These are phyloP conservation scores for Rubia tinctorum DNA, from an alignment of 305 asterid genomes.

Conservation along the genomic window DNA sequence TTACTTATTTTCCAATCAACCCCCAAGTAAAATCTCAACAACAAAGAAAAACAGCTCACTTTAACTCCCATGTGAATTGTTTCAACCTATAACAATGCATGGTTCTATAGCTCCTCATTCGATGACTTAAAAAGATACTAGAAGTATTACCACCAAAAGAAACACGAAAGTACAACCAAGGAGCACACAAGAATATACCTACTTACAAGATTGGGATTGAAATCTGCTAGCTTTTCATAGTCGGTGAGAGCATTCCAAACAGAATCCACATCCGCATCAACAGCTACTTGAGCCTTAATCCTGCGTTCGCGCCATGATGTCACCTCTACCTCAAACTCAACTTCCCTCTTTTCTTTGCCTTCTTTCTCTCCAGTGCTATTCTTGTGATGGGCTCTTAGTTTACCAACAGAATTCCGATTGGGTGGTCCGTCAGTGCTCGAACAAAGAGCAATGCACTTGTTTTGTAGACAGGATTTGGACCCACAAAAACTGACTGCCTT, in stretches of 20 bases:
- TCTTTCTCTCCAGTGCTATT: constrained; percentile 16
- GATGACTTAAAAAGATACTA: neutral
- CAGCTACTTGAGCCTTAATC: constrained; percentile 65
- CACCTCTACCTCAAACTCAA: constrained; percentile 74
- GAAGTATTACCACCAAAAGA: neutral
- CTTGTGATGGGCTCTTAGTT: constrained; percentile 26
- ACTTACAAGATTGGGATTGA: constrained; percentile 85
- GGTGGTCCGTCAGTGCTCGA: constrained; percentile 40
- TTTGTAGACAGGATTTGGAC: constrained; percentile 15
- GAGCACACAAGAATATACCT: constrained; percentile 41
- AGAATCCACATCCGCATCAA: constrained; percentile 63
- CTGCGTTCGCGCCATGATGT: constrained; percentile 89
- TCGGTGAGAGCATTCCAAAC: constrained; percentile 91
- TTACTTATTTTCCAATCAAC: neutral
- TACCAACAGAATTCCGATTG: constrained; percentile 35
- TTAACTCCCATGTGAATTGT: too few species aligned
- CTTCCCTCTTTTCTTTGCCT: constrained; percentile 45
- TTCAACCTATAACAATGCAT: neutral
- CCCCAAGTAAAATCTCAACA: neutral
- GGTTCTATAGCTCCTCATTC: neutral
- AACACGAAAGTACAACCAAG: constrained; percentile 1
- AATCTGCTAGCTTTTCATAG: constrained; percentile 94
- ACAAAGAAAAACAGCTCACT: neutral
- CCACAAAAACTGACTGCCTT: constrained; percentile 10
- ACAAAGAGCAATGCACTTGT: constrained; percentile 26